Conservation (phyloP, 305 asterid genomes). For the Fraxinus xanthoxyloides region DNA sequence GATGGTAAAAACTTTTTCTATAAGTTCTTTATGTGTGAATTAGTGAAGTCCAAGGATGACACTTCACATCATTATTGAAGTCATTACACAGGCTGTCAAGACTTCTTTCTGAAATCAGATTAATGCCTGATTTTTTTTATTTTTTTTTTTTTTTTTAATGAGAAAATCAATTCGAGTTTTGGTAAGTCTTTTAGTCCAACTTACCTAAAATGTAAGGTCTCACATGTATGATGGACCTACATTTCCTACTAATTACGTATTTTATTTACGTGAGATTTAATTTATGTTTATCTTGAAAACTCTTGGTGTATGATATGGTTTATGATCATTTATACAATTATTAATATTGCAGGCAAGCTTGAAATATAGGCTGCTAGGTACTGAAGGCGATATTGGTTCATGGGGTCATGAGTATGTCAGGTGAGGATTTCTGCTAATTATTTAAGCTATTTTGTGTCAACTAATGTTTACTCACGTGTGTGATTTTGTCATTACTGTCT, state of each 20-base stretch:
- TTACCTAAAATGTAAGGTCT: not conserved
- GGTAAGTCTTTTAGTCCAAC: not conserved
- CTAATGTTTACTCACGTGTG: slow-evolving; percentile 4
- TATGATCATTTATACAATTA: slow-evolving; percentile 17
- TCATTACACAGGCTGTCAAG: not conserved
- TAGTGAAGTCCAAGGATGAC: not conserved
- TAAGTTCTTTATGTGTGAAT: not conserved
- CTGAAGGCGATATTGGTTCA: slow-evolving; percentile 97
- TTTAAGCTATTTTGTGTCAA: slow-evolving; percentile 3
- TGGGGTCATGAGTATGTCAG: slow-evolving; percentile 99
- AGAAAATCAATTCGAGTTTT: not conserved
- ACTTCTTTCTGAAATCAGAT: not conserved
- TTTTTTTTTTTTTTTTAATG: not conserved
- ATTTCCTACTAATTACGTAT: not conserved
- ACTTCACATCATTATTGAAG: not conserved
- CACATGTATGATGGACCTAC: not conserved
- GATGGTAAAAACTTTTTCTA: not conserved
- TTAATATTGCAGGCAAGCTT: slow-evolving; percentile 82
- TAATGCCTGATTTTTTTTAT: not conserved
- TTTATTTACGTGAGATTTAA: not conserved
- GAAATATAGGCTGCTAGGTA: slow-evolving; percentile 86
- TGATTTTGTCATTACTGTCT: not conserved
- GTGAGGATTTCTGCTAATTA: slow-evolving; percentile 38
- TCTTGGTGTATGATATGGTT: not conserved
- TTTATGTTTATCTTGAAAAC: not conserved